A percentile compares a stretch with the other conserved stretches of the same genome.
phyloP scores from a whole-genome alignment of 306 rosid genomes.

The Vigna angularis region DNA sequence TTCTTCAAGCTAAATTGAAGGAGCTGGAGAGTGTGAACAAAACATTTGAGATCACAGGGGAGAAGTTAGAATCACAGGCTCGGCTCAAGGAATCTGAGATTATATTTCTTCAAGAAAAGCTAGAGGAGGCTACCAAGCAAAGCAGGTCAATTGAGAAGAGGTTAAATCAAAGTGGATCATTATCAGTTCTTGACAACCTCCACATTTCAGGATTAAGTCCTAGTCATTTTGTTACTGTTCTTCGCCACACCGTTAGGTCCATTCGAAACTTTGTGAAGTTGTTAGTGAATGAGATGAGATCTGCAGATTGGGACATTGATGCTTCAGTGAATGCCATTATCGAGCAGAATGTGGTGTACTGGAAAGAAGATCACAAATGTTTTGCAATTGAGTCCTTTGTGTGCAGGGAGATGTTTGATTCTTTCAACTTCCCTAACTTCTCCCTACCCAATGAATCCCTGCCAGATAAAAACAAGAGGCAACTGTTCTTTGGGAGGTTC shows the following conservation, averaged over 20 bases:
- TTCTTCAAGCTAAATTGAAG: constrained; percentile 67
- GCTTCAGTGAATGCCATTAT: constrained; percentile 61
- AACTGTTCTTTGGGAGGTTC: constrained; percentile 54
- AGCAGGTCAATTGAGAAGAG: constrained; percentile 70
- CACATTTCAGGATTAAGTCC: constrained; percentile 67
- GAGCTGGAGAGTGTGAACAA: constrained; percentile 71
- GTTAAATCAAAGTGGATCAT: constrained; percentile 70
- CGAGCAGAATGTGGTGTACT: constrained; percentile 53
- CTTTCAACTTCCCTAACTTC: constrained; percentile 72
- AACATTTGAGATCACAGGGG: constrained; percentile 59
- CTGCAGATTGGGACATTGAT: constrained; percentile 72
- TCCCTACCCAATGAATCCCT: constrained; percentile 53
- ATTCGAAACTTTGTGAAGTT: constrained; percentile 67
- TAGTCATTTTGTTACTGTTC: constrained; percentile 66
- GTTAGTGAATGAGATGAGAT: constrained; percentile 73
- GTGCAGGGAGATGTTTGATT: constrained; percentile 80
- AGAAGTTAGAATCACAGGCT: constrained; percentile 72
- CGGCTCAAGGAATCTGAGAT: constrained; percentile 71
- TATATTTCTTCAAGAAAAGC: constrained; percentile 67
- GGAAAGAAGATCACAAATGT: constrained; percentile 77
- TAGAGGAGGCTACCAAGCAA: constrained; percentile 63
- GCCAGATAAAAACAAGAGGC: constrained; percentile 48
- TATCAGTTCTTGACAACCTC: constrained; percentile 64
- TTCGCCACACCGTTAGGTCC: constrained; percentile 63
- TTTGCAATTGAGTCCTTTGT: constrained; percentile 79